These are phyloP conservation scores for Apodospora peruviana DNA, from an alignment of 495 filamentous ascomycete species.

Conservation along the genomic window DNA sequence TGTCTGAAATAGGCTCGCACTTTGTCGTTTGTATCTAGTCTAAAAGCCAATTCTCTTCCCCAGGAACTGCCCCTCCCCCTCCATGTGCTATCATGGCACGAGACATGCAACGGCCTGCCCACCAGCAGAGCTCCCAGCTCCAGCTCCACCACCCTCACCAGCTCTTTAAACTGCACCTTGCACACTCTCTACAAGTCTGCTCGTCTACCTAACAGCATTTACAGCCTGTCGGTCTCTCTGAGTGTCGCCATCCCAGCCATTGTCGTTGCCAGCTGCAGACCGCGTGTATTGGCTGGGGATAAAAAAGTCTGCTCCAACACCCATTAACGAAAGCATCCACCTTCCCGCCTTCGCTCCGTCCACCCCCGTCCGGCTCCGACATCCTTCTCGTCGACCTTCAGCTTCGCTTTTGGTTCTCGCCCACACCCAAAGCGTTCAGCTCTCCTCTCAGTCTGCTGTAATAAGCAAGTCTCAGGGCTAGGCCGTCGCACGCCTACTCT, in stretches of 20 bases:
- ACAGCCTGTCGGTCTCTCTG: neutral
- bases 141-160: constrained; percentile 6
- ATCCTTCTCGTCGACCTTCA: constrained; percentile 1
- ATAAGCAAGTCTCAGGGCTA: neutral
- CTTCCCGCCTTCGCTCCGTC: neutral
- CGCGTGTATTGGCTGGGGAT: neutral
- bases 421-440: neutral
- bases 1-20: constrained; percentile 16
- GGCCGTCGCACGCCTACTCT: neutral
- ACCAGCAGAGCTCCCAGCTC: constrained; percentile 31
- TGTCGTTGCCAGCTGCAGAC: constrained; percentile 1
- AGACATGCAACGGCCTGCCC: constrained; percentile 37
- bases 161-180: constrained; percentile 13
- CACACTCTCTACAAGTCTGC: constrained; percentile 15
- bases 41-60: constrained; percentile 41
- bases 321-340: neutral
- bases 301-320: constrained; percentile 2
- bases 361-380: neutral
- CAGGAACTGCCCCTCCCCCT: constrained; percentile 35
- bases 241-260: neutral
- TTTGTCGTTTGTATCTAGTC: constrained; percentile 32
- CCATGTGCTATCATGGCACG: constrained; percentile 38
- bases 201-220: constrained; percentile 10
- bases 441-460: neutral
- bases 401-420: neutral